Evolutionary conservation across 768 basidiomycete genomes (phyloP), one percentile per base, ranked within the genome.

Genomic region (Filobasidium floriforme): DNA sequence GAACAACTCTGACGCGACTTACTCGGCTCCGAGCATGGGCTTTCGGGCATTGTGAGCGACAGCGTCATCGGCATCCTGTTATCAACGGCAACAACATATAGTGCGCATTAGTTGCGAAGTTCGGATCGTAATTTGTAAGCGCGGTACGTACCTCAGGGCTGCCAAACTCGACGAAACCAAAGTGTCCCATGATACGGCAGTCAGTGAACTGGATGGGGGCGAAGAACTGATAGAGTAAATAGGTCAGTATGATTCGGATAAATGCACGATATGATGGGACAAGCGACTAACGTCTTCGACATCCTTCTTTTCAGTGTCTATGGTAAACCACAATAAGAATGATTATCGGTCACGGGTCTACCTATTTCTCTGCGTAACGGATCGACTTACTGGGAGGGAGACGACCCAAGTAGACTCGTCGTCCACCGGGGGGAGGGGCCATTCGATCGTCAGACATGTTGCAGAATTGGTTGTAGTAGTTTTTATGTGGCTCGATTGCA

Each of bases 131-230:
- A n/a, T 54, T 41, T 24, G 43, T 15, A 32, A 22, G 18, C 43
- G 29, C 60, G 28, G 49, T 61, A 68, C 79, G 62, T 76, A 85
- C 92, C 81, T 88, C 87, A 22, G 88, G 78, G 73, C 82, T 89
- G 77, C 94, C 94, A 74, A 96, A 98, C 79, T 98, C 94, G 71
- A 97, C 86, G 77, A 99, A 99, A 64, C 92, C 96, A 73, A 96
- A 99, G 12, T 90, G 90, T 49, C 90, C 92, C 91, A 94, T 92
- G 78, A 94, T 89, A 73, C 90, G 87, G 79, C 90, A 89, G 80
- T 94, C 92, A 72, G 88, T 82, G 70, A 93, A 90, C 64, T 85
- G 86, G 41, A 88, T 91, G 69, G 88, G 89, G 68, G 91, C 90
- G 77, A 97, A 96, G 65, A 70, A 70, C 77, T 78, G 57, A 43